Evolutionary conservation across 176 grass and related monocot genomes (phyloP).

Genomic region (Cocos nucifera): DNA sequence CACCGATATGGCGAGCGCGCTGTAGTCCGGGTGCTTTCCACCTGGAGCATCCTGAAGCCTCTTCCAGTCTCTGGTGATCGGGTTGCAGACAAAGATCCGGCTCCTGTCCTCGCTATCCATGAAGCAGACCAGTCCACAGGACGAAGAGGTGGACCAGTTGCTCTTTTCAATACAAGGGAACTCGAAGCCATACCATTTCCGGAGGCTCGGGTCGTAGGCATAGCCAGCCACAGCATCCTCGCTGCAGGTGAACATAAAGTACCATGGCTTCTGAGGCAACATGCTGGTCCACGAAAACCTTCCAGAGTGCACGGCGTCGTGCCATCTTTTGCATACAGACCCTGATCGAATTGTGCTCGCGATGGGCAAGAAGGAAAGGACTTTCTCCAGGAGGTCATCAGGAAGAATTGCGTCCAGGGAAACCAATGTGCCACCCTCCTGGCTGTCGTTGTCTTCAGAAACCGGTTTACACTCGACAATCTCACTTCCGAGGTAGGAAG

Average conservation of each 20-base stretch:
- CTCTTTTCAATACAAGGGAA: conserved; percentile 9
- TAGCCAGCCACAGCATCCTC: not conserved
- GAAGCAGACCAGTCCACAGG: conserved; percentile 10
- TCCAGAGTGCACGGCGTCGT: not conserved
- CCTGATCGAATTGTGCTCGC: conserved; percentile 9
- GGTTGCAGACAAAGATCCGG: conserved; percentile 8
- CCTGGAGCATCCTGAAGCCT: conserved; percentile 1
- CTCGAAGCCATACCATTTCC: conserved; percentile 15
- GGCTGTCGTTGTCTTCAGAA: not conserved
- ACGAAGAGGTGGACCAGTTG: not conserved
- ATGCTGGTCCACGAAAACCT: conserved; percentile 4
- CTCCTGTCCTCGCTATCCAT: not conserved
- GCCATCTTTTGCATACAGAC: conserved; percentile 8
- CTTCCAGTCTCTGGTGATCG: not conserved
- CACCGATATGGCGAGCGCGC: conserved; percentile 6
- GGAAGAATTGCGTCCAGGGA: conserved; percentile 9
- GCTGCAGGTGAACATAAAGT: conserved; percentile 11
- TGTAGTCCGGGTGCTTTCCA: conserved; percentile 1
- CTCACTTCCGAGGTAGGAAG: not conserved
- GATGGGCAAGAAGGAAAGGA: conserved; percentile 13
- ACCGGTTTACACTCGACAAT: not conserved
- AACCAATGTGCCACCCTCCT: not conserved
- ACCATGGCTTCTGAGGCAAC: conserved; percentile 9
- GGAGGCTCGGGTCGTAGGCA: conserved; percentile 16
- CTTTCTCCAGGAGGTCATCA: conserved; percentile 14